Percentiles rank a stretch among this genome's conserved stretches.
phyloP scores from a whole-genome alignment of 495 filamentous ascomycete species.

The Hypoxylon fuscum region DNA sequence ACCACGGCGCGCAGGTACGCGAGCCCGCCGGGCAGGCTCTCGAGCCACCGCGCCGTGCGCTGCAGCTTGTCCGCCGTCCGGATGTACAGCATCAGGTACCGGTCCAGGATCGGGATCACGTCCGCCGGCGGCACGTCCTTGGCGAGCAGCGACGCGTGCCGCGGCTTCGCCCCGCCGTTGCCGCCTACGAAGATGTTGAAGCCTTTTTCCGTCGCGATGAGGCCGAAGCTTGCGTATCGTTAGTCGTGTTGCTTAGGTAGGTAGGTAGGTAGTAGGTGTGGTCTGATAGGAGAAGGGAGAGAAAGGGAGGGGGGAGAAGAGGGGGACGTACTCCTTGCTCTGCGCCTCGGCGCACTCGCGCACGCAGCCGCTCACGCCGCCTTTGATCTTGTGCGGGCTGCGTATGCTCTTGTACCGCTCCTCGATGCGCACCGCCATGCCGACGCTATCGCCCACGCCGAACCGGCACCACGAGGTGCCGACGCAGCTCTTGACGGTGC shows the following conservation, averaged over 20 bases:
- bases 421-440: conserved; percentile 91
- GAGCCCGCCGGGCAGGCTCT: conserved; percentile 86
- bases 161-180: conserved; percentile 90
- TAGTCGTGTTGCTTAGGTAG: conserved; percentile 17
- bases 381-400: conserved; percentile 92
- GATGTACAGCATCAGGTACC: conserved; percentile 96
- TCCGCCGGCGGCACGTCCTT: conserved; percentile 90
- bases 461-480: conserved; percentile 96
- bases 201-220: conserved; percentile 93
- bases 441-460: conserved; percentile 94
- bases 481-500: conserved; percentile 95
- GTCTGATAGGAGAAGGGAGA: too few relatives aligned
- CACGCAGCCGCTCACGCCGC: conserved; percentile 90
- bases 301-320: neutral
- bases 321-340: conserved; percentile 79
- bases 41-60: conserved; percentile 92
- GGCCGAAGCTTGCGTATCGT: conserved; percentile 72
- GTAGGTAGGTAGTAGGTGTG: too few relatives aligned
- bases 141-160: conserved; percentile 86
- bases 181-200: conserved; percentile 96
- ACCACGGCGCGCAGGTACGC: conserved; percentile 85
- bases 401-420: conserved; percentile 95
- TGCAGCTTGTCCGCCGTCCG: conserved; percentile 95
- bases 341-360: conserved; percentile 96
- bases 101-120: conserved; percentile 86